These are phyloP conservation scores for Botrytis deweyae DNA, from an alignment of 2,329 filamentous ascomycete species.

Conservation along the genomic window DNA sequence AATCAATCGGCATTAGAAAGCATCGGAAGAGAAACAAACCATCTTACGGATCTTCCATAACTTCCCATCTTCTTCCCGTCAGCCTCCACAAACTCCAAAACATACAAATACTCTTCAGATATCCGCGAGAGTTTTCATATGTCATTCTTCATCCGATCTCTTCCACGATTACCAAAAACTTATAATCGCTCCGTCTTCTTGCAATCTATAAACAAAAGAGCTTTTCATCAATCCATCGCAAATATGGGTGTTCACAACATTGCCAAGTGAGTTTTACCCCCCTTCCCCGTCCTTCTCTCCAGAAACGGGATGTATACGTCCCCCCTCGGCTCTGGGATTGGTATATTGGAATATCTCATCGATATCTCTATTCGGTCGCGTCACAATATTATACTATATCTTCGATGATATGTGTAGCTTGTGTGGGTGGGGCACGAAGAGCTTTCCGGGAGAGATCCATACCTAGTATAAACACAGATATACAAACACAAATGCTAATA, in stretches of 20 bases:
- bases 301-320: background rate
- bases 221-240: constrained; percentile 43
- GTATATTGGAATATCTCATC: background rate
- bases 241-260: constrained; percentile 50
- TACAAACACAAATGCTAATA: constrained; percentile 28
- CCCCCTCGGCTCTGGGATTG: background rate
- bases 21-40: background rate
- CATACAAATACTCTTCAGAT: constrained; percentile 5
- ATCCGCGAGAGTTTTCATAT: constrained; percentile 21
- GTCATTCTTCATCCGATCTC: constrained; percentile 28
- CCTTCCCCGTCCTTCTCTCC: too few relatives aligned
- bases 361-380: background rate
- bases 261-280: constrained; percentile 39
- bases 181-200: constrained; percentile 13
- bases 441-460: background rate
- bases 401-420: background rate
- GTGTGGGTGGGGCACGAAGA: constrained; percentile 4
- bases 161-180: constrained; percentile 23
- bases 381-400: background rate
- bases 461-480: background rate
- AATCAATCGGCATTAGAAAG: constrained; percentile 22
- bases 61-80: background rate
- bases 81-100: background rate
- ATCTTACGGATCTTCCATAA: background rate
- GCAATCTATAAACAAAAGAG: constrained; percentile 22